These are phyloP conservation scores for Ceratobasidium papillatum DNA, from an alignment of 1,284 basidiomycete genomes.

Conservation along the genomic window DNA sequence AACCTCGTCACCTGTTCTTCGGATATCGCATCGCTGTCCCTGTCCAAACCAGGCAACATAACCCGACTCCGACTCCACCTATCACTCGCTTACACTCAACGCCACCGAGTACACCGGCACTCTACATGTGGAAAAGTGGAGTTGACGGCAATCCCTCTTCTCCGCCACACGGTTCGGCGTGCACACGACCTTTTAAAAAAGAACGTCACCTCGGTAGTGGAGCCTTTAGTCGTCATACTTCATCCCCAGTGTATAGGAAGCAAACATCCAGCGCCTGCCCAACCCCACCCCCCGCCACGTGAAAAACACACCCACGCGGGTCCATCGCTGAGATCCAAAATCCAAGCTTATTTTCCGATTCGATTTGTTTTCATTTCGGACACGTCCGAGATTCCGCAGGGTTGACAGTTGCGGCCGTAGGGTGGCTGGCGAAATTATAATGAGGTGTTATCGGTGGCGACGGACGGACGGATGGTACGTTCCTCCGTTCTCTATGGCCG, in stretches of 20 bases:
- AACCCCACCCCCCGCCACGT: not conserved
- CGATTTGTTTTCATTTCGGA: slow-evolving; percentile 15
- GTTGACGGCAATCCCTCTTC: no score
- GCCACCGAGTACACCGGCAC: not conserved
- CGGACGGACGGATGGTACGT: not conserved
- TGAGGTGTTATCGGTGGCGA: not conserved
- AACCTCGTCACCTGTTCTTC: no score
- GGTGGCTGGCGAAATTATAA: no score
- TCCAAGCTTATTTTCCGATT: slow-evolving; percentile 4
- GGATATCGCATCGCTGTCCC: not conserved
- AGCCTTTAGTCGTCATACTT: no score
- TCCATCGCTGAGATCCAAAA: not conserved
- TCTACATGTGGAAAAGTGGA: slow-evolving; percentile 4
- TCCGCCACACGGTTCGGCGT: no score
- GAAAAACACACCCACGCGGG: not conserved
- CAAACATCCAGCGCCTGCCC: no score
- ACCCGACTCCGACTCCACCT: not conserved
- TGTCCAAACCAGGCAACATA: not conserved
- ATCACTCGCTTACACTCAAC: not conserved
- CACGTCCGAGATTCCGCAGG: not conserved
- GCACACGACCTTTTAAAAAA: no score
- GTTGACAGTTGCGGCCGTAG: no score
- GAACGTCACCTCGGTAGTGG: no score
- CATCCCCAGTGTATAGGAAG: no score
- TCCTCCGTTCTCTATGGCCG: no score